phyloP scores from a whole-genome alignment of 371 early-diverging fungal genomes.

The Apophysomyces trapeziformis region DNA sequence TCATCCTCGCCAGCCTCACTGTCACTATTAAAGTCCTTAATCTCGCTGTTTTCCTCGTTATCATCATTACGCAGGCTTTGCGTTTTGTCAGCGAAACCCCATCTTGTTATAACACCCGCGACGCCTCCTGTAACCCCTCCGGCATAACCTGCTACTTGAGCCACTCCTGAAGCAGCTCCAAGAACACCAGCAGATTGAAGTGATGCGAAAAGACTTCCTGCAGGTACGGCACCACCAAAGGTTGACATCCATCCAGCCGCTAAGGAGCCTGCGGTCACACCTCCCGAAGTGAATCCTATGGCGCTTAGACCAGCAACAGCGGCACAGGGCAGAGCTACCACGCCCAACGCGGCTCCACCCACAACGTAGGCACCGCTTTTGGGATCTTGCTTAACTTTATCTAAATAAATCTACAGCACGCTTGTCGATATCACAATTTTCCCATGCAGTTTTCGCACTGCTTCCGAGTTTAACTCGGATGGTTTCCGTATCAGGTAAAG shows the following conservation, averaged over 20 bases:
- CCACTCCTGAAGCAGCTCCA: background rate
- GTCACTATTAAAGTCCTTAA: too few species aligned
- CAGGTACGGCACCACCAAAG: background rate
- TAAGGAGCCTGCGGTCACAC: background rate
- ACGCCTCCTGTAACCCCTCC: background rate
- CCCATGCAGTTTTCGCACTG: too few species aligned
- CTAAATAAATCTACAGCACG: background rate
- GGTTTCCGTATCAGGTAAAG: too few species aligned
- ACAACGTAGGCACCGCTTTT: background rate
- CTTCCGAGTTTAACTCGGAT: too few species aligned
- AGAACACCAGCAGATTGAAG: background rate
- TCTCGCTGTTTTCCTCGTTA: too few species aligned
- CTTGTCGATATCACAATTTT: too few species aligned
- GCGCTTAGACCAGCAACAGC: background rate
- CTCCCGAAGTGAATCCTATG: background rate
- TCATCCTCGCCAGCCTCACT: too few species aligned
- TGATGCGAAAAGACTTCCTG: background rate
- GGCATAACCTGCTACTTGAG: background rate
- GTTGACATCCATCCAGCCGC: slow-evolving; percentile 6
- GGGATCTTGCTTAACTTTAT: background rate
- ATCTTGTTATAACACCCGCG: background rate
- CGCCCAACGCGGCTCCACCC: background rate
- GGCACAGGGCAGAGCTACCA: background rate
- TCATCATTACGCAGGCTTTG: too few species aligned
- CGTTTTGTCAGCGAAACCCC: too few species aligned